Conservation (phyloP, 352 stramenopile genomes). For the Pythium folliculosum region DNA sequence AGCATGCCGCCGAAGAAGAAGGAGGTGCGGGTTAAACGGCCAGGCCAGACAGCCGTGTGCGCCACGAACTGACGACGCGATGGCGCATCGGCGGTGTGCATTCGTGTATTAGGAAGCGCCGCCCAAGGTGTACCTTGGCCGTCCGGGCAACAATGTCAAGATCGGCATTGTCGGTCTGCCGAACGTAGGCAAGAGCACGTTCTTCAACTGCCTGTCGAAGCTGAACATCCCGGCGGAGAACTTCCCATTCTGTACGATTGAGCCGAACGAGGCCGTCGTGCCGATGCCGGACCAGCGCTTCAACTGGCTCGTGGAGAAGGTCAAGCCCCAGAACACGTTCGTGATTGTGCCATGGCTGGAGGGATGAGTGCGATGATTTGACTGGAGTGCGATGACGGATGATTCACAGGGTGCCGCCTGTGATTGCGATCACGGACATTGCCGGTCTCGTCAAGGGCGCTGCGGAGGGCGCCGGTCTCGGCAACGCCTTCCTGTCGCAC, state of each 20-base stretch:
- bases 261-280: conserved; percentile 98
- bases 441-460: conserved; percentile 98
- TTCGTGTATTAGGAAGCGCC: conserved; percentile 25
- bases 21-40: conserved; percentile 43
- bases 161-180: conserved; percentile 99
- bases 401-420: conserved; percentile 84
- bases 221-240: conserved; percentile 92
- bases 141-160: conserved; percentile 94
- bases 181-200: conserved; percentile 99
- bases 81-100: not conserved
- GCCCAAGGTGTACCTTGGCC: conserved; percentile 77
- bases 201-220: conserved; percentile 99
- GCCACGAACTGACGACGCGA: not conserved
- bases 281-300: conserved; percentile 98
- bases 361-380: not conserved
- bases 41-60: not conserved
- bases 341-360: conserved; percentile 3
- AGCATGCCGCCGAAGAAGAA: conserved; percentile 88
- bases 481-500: conserved; percentile 99
- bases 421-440: conserved; percentile 99
- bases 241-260: conserved; percentile 98
- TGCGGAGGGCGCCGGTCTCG: conserved; percentile 96
- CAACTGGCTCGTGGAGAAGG: conserved; percentile 97
- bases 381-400: not conserved
- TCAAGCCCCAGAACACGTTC: conserved; percentile 92